Evolutionary conservation across 225 moss, liverwort and hornwort species (phyloP), one percentile per base, ranked within the genome.

Genomic region (Rhytidiadelphus loreus): DNA sequence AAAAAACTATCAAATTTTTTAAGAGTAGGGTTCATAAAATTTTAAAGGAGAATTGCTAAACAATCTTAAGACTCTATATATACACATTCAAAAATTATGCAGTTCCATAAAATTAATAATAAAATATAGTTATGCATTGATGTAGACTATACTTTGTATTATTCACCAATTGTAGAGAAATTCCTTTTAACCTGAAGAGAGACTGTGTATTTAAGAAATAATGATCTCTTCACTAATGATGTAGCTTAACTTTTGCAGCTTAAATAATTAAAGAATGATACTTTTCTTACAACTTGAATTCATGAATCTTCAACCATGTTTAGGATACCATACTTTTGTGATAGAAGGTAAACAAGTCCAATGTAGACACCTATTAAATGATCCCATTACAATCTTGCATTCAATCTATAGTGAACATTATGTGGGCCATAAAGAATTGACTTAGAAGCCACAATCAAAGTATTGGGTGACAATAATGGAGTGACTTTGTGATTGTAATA

Each of bases 221-320:
- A 21, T 37, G 23, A 7, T 13, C 4, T 39, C 7, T 39, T 1
- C 1, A 39, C 23, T 39, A 8, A 24, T 69, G 13, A 39, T 4
- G 39, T 39, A 4, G 7, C 7, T 3, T 69, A 13, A 24, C 1
- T 39, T 13, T 0, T 0, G 0, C 2, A 8, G 7, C 22, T 69
- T 4, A 23, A 39, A 39, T 23, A 68, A 13, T 39, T 4, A 23
- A 68, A 68, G 4, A 68, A 4, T 69, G 8, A 69, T 65, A 3
- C 13, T 1, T 10, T 24, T 69, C 12, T 39, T 39, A 69, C 2
- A 39, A 69, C 7, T 23, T 7, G 8, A 68, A 69, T 23, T 23
- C 4, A 13, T 69, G 23, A 68, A 23, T 23, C n/a, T 68, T 68
- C 23, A n/a, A 13, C 23, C 11, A 39, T 69, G 24, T 24, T 39